Conservation (phyloP, 2,329 filamentous ascomycete species). For the Fusarium tanahbumbuense region DNA sequence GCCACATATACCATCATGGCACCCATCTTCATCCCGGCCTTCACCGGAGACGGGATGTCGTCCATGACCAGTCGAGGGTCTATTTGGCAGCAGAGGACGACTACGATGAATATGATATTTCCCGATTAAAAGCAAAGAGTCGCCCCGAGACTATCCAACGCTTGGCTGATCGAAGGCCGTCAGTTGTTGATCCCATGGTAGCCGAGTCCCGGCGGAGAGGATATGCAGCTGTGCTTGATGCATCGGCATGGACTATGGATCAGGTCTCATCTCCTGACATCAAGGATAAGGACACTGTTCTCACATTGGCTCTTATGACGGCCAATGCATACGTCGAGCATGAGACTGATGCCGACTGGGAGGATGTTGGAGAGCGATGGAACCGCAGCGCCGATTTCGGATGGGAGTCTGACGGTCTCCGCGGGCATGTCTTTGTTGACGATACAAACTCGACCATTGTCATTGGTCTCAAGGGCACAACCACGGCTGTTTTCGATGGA, state of each 20-base stretch:
- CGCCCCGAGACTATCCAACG: conserved; percentile 78
- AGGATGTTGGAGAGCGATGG: conserved; percentile 81
- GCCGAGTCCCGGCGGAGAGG: conserved; percentile 77
- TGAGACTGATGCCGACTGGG: conserved; percentile 80
- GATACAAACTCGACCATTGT: conserved; percentile 87
- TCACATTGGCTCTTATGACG: conserved; percentile 88
- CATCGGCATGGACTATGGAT: conserved; percentile 85
- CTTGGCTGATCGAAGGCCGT: conserved; percentile 80
- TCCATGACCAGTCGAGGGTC: conserved; percentile 63
- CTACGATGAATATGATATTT: conserved; percentile 62
- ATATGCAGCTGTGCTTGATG: conserved; percentile 73
- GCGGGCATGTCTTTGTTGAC: conserved; percentile 93
- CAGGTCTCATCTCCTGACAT: conserved; percentile 82
- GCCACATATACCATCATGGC: conserved; percentile 94
- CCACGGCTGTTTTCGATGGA: conserved; percentile 92
- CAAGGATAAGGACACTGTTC: conserved; percentile 84
- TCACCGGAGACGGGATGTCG: conserved; percentile 80
- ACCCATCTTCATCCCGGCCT: conserved; percentile 81
- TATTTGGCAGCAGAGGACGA: conserved; percentile 72
- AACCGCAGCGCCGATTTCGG: conserved; percentile 92
- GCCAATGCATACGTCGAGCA: conserved; percentile 87
- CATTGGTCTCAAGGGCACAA: conserved; percentile 93
- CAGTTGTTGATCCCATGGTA: conserved; percentile 82
- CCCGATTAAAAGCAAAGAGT: conserved; percentile 71
- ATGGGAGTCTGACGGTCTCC: conserved; percentile 88